These are phyloP conservation scores for Ceratopteris richardii DNA, from an alignment of 75 land plant genomes.

Conservation along the genomic window DNA sequence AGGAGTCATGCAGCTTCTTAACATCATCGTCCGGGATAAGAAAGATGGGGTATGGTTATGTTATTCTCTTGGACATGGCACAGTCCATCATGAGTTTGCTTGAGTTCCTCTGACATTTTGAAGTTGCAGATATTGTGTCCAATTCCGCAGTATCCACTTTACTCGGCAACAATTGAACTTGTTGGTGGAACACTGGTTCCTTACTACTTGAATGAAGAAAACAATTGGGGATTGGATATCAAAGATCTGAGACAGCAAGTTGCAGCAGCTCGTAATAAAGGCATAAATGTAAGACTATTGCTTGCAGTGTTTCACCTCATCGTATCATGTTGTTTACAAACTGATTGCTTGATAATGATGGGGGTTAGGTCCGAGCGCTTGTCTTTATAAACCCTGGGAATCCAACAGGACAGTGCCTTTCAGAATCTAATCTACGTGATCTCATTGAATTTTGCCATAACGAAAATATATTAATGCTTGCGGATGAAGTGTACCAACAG, in stretches of 20 bases:
- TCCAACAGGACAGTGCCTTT: constrained; percentile 94
- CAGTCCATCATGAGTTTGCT: background rate
- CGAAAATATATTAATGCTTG: constrained; percentile 69
- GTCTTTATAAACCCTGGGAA: constrained; percentile 99
- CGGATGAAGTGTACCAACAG: constrained; percentile 96
- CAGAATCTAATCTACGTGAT: constrained; percentile 59
- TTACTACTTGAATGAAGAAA: constrained; percentile 77
- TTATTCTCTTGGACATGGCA: background rate
- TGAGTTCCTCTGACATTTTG: background rate
- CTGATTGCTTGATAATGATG: background rate
- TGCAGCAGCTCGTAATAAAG: constrained; percentile 53
- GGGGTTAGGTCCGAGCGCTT: constrained; percentile 77
- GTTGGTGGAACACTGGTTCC: constrained; percentile 92
- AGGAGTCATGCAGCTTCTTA: constrained; percentile 87
- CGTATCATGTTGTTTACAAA: background rate
- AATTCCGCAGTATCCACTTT: constrained; percentile 96
- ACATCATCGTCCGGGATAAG: constrained; percentile 63
- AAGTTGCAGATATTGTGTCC: constrained; percentile 81
- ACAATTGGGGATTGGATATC: constrained; percentile 83
- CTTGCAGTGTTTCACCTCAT: background rate
- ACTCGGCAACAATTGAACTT: constrained; percentile 80
- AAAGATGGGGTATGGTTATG: constrained; percentile 67
- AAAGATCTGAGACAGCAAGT: constrained; percentile 46
- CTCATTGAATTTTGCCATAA: constrained; percentile 62
- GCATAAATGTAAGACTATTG: constrained; percentile 61